Evolutionary conservation across 2,329 filamentous ascomycete species (phyloP), one percentile per base, ranked within the genome.

Genomic region (Botryosphaeria dothidea): DNA sequence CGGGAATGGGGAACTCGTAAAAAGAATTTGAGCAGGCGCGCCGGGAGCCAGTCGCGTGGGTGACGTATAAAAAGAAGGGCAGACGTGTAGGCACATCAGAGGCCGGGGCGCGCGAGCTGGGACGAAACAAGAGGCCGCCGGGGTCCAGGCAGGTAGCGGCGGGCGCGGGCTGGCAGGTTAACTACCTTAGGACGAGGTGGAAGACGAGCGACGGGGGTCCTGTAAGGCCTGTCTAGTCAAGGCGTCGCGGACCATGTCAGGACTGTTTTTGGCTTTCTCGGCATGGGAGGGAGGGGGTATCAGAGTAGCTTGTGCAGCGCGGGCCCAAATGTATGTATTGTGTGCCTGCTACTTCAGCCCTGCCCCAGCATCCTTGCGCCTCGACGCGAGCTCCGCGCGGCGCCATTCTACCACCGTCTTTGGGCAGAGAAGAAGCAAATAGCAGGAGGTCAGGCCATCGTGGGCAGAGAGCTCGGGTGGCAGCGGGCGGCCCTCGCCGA

Each of bases 361-460:
- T 60, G 41, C 19, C 38, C 38, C 56, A 60, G 31, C 31, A 34
- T 34, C 54, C 54, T 29, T 34, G 56, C 41, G 36, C 31, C n/a
- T n/a, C n/a, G n/a, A n/a, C n/a, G n/a, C n/a, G n/a, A n/a, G 56
- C 56, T 36, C 34, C 41, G 56, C 56, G 56, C 56, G 56, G 56
- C 41, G 56, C 34, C 52, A 27, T 13, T n/a, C 31, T n/a, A 3
- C 36, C 36, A 57, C 56, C 11, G 19, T 41, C 15, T 19, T 13
- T 11, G 36, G 25, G 54, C 23, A 19, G 21, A 19, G n/a, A 41
- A 58, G 36, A 41, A 58, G 36, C 34, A 58, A 58, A 58, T 58
- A 45, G 54, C 54, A 58, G 54, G 54, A 58, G 54, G 54, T 58
- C 54, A 58, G 54, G 54, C 54, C 54, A 58, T 58, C 54, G 36